Evolutionary conservation across 2,329 filamentous ascomycete species (phyloP).

Genomic region (Colletotrichum viniferum): DNA sequence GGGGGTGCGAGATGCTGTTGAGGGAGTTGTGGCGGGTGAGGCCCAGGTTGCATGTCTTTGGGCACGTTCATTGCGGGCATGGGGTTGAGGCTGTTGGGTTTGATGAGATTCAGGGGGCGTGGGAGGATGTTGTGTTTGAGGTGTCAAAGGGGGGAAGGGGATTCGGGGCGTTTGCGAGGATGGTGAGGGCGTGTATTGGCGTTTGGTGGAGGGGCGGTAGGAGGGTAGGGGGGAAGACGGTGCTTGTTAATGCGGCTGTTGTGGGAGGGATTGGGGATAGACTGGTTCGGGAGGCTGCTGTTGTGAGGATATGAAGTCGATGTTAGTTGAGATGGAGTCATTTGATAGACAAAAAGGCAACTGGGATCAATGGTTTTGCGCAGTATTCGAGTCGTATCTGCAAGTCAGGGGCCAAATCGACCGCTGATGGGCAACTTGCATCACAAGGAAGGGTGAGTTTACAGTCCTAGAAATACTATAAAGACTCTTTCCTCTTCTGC

Average conservation of each 20-base stretch:
- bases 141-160: neutral
- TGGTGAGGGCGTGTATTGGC: neutral
- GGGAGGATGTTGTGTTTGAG: constrained; percentile 20
- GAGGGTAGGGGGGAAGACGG: neutral
- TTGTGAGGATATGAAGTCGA: neutral
- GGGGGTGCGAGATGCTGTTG: constrained; percentile 34
- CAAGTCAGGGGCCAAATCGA: neutral
- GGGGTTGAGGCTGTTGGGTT: constrained; percentile 35
- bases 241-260: constrained; percentile 10
- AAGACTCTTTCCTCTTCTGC: neutral
- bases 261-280: neutral
- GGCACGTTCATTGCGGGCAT: constrained; percentile 39
- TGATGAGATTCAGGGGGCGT: constrained; percentile 31
- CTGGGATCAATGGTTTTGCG: neutral
- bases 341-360: neutral
- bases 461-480: neutral
- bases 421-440: neutral
- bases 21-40: constrained; percentile 32
- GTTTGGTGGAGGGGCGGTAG: constrained; percentile 1
- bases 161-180: neutral
- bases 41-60: constrained; percentile 40
- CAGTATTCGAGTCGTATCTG: neutral
- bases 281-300: neutral
- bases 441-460: neutral
- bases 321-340: fast-evolving